A percentile compares a stretch with the other conserved stretches of the same genome.
phyloP scores from a whole-genome alignment of 2,329 filamentous ascomycete species.

The Beauveria rudraprayagi region DNA sequence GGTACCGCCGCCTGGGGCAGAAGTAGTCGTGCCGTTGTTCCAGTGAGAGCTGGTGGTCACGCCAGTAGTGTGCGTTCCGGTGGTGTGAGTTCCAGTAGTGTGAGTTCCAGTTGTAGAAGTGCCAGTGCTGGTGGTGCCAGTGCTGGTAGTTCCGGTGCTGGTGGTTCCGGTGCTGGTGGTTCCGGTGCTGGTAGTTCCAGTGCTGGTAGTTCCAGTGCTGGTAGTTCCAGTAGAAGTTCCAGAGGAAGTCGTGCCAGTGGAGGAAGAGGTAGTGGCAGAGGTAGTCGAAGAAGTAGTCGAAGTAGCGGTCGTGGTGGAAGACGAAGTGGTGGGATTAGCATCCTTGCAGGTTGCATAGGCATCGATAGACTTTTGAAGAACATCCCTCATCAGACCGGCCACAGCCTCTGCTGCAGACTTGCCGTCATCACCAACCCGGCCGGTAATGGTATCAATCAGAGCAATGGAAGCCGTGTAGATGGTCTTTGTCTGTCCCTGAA shows the following conservation, averaged over 20 bases:
- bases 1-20: neutral
- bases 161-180: neutral
- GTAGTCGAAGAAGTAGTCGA: neutral
- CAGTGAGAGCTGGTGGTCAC: neutral
- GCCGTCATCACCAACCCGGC: neutral
- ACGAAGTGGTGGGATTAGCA: neutral
- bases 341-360: neutral
- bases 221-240: neutral
- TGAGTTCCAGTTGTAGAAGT: neutral
- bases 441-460: conserved; percentile 3
- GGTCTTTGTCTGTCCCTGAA: neutral
- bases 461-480: neutral
- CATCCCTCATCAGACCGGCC: neutral
- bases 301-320: neutral
- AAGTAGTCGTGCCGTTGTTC: neutral
- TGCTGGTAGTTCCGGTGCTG: neutral
- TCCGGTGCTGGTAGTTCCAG: no score
- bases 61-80: neutral
- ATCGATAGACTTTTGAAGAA: neutral
- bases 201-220: neutral
- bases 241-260: neutral
- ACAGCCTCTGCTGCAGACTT: neutral
- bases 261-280: neutral
- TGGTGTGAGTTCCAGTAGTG: neutral
- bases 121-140: neutral